phyloP scores from a whole-genome alignment of 768 basidiomycete species.

The Boletus rubescentipes region DNA sequence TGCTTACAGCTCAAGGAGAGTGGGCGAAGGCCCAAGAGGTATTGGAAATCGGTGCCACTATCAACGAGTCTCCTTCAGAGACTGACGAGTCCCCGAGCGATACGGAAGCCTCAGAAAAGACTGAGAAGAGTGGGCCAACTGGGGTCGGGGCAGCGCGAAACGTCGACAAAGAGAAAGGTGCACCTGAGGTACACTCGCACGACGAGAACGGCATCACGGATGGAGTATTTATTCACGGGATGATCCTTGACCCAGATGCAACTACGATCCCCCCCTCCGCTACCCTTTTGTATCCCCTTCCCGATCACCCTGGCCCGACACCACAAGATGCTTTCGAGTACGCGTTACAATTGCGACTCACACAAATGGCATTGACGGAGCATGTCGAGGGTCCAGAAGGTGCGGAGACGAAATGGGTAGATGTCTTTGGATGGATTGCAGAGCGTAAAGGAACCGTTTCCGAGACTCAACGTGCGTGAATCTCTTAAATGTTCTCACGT shows the following conservation, averaged over 20 bases:
- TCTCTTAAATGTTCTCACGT: not conserved
- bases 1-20: constrained; percentile 76
- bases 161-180: constrained; percentile 12
- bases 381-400: constrained; percentile 82
- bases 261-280: constrained; percentile 39
- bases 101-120: constrained; percentile 16
- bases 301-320: constrained; percentile 50
- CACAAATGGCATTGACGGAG: constrained; percentile 79
- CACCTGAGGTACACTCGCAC: not conserved
- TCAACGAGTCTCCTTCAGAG: constrained; percentile 45
- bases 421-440: constrained; percentile 85
- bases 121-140: constrained; percentile 1
- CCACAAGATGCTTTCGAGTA: constrained; percentile 67
- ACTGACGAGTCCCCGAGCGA: constrained; percentile 35
- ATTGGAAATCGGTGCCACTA: constrained; percentile 69
- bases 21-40: constrained; percentile 77
- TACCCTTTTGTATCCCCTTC: constrained; percentile 43
- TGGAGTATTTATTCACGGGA: constrained; percentile 14
- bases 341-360: constrained; percentile 83
- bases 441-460: constrained; percentile 44
- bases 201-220: not conserved
- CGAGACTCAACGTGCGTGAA: constrained; percentile 27
- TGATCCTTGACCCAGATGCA: constrained; percentile 32
- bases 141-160: constrained; percentile 4
- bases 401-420: constrained; percentile 78